phyloP scores from a whole-genome alignment of 176 grass and related monocot species.

The Tillandsia leiboldiana region DNA sequence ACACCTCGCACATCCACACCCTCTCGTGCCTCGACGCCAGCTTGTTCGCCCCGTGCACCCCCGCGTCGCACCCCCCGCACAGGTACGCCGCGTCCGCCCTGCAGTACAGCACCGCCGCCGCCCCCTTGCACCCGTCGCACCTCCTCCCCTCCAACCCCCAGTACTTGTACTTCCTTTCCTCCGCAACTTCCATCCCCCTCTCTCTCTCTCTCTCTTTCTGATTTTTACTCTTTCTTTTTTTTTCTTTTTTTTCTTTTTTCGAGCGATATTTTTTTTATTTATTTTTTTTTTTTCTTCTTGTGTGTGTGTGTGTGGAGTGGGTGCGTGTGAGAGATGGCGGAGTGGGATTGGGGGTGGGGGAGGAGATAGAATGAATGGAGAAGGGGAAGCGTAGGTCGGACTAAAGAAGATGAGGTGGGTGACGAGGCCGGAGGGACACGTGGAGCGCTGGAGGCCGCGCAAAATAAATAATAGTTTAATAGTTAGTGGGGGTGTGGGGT shows the following conservation, averaged over 20 bases:
- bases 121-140: slow-evolving; percentile 40
- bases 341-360: neutral
- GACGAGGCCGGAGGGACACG: slow-evolving; percentile 20
- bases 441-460: slow-evolving; percentile 23
- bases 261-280: too few relatives aligned
- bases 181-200: neutral
- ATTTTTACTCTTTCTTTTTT: neutral
- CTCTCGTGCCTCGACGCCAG: slow-evolving; percentile 39
- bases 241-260: neutral
- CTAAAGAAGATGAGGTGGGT: slow-evolving; percentile 24
- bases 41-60: slow-evolving; percentile 38
- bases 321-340: slow-evolving; percentile 14
- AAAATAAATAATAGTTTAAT: slow-evolving; percentile 2
- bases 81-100: slow-evolving; percentile 40
- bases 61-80: slow-evolving; percentile 41
- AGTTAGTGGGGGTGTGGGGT: slow-evolving; percentile 8
- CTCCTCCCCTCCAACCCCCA: neutral
- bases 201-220: neutral
- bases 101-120: slow-evolving; percentile 31
- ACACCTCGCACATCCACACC: slow-evolving; percentile 69
- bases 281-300: neutral
- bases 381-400: neutral
- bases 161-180: neutral
- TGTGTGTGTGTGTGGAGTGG: neutral
- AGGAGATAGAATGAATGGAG: slow-evolving; percentile 1